Base-by-base conservation (phyloP, 2,329 filamentous ascomycete species). In the Acephala macrosclerotiorum region DNA sequence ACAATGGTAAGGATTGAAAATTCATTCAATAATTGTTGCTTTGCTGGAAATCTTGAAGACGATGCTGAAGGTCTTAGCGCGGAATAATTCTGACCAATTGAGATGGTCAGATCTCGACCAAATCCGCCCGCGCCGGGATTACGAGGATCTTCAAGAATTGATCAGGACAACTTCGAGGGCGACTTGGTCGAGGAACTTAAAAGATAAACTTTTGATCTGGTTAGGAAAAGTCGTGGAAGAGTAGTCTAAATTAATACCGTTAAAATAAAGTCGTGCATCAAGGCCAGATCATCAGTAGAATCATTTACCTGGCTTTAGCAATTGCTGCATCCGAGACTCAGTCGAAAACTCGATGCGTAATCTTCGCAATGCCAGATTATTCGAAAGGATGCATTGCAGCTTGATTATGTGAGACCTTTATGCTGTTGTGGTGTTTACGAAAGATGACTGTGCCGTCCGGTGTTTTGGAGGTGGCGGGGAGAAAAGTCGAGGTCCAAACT, bases 401-500 rank as follows among this genome's bases (percentile, higher is more conserved):
- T 33, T 53, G 49, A 53, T 53, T 58, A 26, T 58, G 42, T 51
- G 16, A 22, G 20, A 36, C 14, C n/a, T 26, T 8, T 20, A 29
- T 14, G 33, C 12, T 6, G 38, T 36, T 42, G 58, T 58, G 22
- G 38, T 33, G 36, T 42, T 26, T 60, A 64, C 25, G 5, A 55
- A 53, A 55, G 63, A 61, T 65, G 59, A 62, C 59, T 62, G 59
- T 65, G 58, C 36, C 42, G 42, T 61, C 53, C 45, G 51, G 22
- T 36, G 22, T 16, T 26, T 38, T 36, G 14, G 16, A 20, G 35
- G 55, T 40, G 55, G 49, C 49, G 49, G 49, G 49, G 22, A 14
- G 22, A 53, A 53, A 53, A 29, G 26, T 53, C 25, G 16, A 53
- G 45, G 5, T 16, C 22, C 22, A 33, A 29, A 53, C 49, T 53